Base-by-base conservation (phyloP, 73 alveolate species). In the Paramecium sexaurelia region DNA sequence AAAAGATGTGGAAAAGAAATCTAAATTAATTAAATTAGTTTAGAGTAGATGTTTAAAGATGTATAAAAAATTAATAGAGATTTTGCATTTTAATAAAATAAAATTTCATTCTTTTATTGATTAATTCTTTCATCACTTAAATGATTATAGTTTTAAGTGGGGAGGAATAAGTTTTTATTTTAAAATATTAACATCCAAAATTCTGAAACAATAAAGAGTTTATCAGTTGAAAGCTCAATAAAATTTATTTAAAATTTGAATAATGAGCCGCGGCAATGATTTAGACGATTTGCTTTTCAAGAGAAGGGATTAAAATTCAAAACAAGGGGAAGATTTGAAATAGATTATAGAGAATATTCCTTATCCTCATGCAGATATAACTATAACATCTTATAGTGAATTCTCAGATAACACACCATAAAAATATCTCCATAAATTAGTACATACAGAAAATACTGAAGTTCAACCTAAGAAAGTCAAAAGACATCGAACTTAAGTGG, bases 381-480 rank as follows among this genome's bases (percentile, higher is more conserved):
- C 90, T 3, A 78, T 78, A 24, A 78, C 75, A 17, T 78, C 90
- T 41, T 78, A 78, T 45, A 78, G 90, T 33, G 90, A 78, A 41
- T 78, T 78, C n/a, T 78, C 90, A 2, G 90, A 78, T 22, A 78
- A 78, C 73, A 78, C 90, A 17, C 90, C 90, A 17, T 43, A 78
- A n/a, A 78, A 78, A 78, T 41, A 78, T 24, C 43, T 41, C n/a
- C 40, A 45, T 45, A 41, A 39, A 71, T 40, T 37, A 33, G 32
- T 71, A 4, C 86, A 71, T 19, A 71, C 86, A 71, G 86, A 71
- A 71, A 71, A 71, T 71, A 40, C 86, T 13, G 86, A 71, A 19
- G 32, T 19, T 35, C 36, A 71, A 37, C 56, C 86, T 19, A 10
- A 71, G 1, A 71, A 71, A 6, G 32, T 71, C 15, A 35, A 11